Percentiles rank a stretch among this genome's conserved stretches.
Evolutionary conservation across 257 asterid genomes (phyloP).

Genomic region (Salvia rosmarinus): DNA sequence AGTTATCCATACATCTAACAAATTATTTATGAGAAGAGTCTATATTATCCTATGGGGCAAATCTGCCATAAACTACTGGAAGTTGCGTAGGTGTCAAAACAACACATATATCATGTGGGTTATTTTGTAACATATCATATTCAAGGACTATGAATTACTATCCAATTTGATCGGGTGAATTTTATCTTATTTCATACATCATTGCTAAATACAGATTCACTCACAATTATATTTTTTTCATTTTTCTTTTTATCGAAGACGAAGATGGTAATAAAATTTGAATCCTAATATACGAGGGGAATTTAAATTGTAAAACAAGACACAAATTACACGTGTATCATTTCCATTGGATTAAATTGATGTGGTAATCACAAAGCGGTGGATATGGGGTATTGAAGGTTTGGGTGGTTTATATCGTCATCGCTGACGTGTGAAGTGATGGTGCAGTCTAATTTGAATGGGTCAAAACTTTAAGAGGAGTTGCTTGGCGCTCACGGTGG

Average conservation of each 20-base stretch:
- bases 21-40: no score
- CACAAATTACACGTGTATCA: not conserved
- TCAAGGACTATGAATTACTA: no score
- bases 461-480: slow-evolving; percentile 21
- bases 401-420: not conserved
- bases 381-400: not conserved
- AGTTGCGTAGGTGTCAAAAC: no score
- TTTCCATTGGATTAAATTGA: not conserved
- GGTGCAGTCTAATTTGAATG: slow-evolving; percentile 23
- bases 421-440: slow-evolving; percentile 5
- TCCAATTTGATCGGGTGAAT: no score
- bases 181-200: no score
- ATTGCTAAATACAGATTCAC: not conserved
- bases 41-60: no score
- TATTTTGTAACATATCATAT: no score
- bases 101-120: no score
- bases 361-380: not conserved
- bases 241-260: no score
- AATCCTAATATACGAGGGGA: not conserved
- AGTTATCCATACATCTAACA: not conserved
- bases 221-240: not conserved
- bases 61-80: no score
- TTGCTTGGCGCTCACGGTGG: slow-evolving; percentile 26
- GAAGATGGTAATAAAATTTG: not conserved
- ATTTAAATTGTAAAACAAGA: no score